These are phyloP conservation scores for Rhizomucor miehei DNA, from an alignment of 371 early-diverging fungal genomes.

Conservation along the genomic window DNA sequence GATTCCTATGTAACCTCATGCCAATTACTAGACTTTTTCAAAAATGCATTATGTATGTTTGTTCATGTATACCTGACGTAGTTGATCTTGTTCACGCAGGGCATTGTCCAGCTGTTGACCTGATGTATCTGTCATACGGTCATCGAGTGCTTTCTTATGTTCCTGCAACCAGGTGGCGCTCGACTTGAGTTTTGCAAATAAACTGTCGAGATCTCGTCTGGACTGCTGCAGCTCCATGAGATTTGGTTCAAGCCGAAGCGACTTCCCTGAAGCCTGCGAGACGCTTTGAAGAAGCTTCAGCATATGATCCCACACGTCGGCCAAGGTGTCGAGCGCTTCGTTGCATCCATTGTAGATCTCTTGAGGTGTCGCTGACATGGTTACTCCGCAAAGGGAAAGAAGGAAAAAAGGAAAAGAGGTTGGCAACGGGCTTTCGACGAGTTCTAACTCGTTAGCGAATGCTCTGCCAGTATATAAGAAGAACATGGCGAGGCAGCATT, in stretches of 20 bases:
- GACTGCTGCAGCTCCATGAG: conserved; percentile 26
- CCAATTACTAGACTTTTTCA: neutral
- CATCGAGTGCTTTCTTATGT: conserved; percentile 8
- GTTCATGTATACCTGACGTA: conserved; percentile 17
- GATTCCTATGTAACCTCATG: conserved; percentile 20
- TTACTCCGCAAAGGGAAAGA: neutral
- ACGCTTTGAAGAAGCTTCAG: conserved; percentile 30
- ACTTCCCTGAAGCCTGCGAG: conserved; percentile 28
- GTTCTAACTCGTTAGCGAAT: neutral
- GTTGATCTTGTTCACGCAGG: conserved; percentile 14
- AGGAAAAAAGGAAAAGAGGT: too few relatives aligned
- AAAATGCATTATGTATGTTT: neutral
- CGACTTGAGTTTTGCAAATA: conserved; percentile 19
- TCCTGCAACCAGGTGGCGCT: conserved; percentile 25
- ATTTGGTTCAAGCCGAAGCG: conserved; percentile 39
- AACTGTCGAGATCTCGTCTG: conserved; percentile 30
- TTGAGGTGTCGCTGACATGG: neutral
- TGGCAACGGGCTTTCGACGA: neutral
- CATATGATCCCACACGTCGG: conserved; percentile 34
- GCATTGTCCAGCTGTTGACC: neutral
- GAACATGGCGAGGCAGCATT: too few relatives aligned
- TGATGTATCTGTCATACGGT: conserved; percentile 2
- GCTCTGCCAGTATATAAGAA: neutral
- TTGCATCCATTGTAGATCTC: conserved; percentile 25
- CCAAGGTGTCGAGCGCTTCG: conserved; percentile 27